Percentiles rank a stretch among this genome's conserved stretches.
Evolutionary conservation across 1,284 basidiomycete genomes (phyloP).

Genomic region (Crucibulum cyathiforme): DNA sequence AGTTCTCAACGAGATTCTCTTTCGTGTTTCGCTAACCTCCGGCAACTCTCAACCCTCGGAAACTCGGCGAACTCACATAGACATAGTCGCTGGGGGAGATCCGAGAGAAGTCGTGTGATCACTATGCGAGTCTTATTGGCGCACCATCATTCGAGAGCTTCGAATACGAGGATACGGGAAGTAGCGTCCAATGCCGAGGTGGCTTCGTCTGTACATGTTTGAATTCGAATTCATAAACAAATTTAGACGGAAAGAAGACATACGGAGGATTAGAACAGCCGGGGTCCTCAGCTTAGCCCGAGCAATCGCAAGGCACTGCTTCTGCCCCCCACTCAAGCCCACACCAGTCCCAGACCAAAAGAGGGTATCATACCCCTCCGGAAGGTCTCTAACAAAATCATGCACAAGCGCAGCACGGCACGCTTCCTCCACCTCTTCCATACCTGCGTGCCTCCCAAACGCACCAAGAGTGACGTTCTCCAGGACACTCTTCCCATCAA

Average conservation of each 20-base stretch:
- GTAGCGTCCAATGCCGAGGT: conserved; percentile 94
- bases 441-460: conserved; percentile 55
- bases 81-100: conserved; percentile 84
- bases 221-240: too few species aligned
- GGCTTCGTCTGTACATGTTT: conserved; percentile 79
- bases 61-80: too few species aligned
- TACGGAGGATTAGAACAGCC: conserved; percentile 89
- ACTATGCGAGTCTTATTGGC: conserved; percentile 89
- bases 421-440: conserved; percentile 79
- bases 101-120: conserved; percentile 94
- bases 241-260: conserved; percentile 33
- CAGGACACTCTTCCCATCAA: conserved; percentile 79
- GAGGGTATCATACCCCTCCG: conserved; percentile 55
- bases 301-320: conserved; percentile 90
- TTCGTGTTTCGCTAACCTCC: too few species aligned
- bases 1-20: too few species aligned
- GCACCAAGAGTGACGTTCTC: conserved; percentile 86
- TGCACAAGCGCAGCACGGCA: conserved; percentile 89
- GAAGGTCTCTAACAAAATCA: conserved; percentile 84
- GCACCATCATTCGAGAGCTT: conserved; percentile 87
- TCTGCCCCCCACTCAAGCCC: conserved; percentile 52
- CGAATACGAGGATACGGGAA: conserved; percentile 69
- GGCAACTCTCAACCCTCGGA: too few species aligned
- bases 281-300: conserved; percentile 88
- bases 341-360: too few species aligned